These are phyloP conservation scores for Macrolepiota albuminosa DNA, from an alignment of 768 basidiomycete species.

Conservation along the genomic window DNA sequence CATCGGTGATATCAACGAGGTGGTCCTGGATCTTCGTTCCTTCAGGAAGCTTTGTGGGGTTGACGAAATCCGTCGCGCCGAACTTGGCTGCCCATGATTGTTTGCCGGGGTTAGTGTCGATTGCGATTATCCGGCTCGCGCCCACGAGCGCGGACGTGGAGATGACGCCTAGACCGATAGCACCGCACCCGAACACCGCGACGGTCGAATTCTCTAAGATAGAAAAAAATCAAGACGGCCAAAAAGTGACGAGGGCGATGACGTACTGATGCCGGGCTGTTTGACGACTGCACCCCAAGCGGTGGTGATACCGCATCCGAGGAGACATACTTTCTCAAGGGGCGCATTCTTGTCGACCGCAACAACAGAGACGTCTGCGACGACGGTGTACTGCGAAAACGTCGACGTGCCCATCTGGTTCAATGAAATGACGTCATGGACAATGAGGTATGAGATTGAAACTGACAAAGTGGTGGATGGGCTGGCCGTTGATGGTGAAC, in stretches of 20 bases:
- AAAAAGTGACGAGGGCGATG: background rate
- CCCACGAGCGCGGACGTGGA: slow-evolving; percentile 74
- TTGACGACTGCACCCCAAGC: slow-evolving; percentile 96
- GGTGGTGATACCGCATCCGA: slow-evolving; percentile 97
- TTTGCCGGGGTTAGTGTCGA: slow-evolving; percentile 87
- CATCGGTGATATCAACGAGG: slow-evolving; percentile 90
- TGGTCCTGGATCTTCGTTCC: slow-evolving; percentile 87
- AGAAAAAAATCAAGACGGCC: background rate
- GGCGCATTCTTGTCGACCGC: slow-evolving; percentile 83
- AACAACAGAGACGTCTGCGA: slow-evolving; percentile 95
- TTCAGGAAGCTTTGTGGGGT: slow-evolving; percentile 67
- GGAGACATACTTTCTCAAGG: slow-evolving; percentile 93
- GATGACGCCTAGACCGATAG: slow-evolving; percentile 92
- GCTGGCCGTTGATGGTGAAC: slow-evolving; percentile 85
- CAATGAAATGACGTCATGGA: background rate
- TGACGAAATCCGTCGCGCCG: slow-evolving; percentile 93
- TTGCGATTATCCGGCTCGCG: slow-evolving; percentile 84
- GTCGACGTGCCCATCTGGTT: slow-evolving; percentile 97
- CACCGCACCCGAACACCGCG: slow-evolving; percentile 95
- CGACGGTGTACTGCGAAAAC: slow-evolving; percentile 99
- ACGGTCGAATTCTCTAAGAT: slow-evolving; percentile 73
- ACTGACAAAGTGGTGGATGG: slow-evolving; percentile 87
- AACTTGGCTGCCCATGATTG: slow-evolving; percentile 88
- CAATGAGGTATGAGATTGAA: background rate
- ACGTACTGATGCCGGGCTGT: slow-evolving; percentile 78